These are phyloP conservation scores for Ilyonectria robusta DNA, from an alignment of 2,329 filamentous ascomycete genomes.

Conservation along the genomic window DNA sequence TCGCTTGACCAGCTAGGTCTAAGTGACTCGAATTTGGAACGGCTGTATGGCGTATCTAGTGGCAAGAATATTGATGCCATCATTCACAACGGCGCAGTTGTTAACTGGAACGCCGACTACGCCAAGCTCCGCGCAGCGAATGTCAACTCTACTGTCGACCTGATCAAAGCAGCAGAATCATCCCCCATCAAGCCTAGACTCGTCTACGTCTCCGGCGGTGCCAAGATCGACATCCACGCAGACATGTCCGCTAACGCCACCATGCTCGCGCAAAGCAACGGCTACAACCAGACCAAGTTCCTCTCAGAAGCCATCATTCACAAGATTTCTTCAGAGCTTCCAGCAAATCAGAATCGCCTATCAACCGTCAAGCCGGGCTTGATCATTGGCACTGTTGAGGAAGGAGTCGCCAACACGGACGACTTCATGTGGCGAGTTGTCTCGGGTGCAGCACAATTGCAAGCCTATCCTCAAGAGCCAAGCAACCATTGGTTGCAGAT, in stretches of 20 bases:
- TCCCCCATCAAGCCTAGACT: conserved; percentile 37
- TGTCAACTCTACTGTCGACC: conserved; percentile 61
- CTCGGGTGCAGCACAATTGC: conserved; percentile 3
- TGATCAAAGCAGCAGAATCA: conserved; percentile 33
- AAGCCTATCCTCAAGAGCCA: conserved; percentile 23
- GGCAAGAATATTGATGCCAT: conserved; percentile 77
- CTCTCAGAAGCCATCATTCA: conserved; percentile 33
- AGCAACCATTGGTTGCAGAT: conserved; percentile 13
- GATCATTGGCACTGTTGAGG: conserved; percentile 31
- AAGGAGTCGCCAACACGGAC: conserved; percentile 37
- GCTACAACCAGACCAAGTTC: conserved; percentile 35
- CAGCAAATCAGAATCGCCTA: conserved; percentile 30
- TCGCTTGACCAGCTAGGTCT: conserved; percentile 81
- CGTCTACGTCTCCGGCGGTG: conserved; percentile 44
- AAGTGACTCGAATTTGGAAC: conserved; percentile 73
- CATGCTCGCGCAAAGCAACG: conserved; percentile 13
- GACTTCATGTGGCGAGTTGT: conserved; percentile 38
- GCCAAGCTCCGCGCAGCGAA: conserved; percentile 79
- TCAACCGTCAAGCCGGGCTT: conserved; percentile 38
- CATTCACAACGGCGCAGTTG: conserved; percentile 85
- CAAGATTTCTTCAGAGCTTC: not conserved
- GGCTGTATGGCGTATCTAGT: conserved; percentile 55
- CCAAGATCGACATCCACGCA: conserved; percentile 11
- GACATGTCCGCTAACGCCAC: not conserved
- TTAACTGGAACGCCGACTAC: conserved; percentile 88